Conservation (phyloP, 2,329 filamentous ascomycete genomes). For the Stylonectria norvegica region DNA sequence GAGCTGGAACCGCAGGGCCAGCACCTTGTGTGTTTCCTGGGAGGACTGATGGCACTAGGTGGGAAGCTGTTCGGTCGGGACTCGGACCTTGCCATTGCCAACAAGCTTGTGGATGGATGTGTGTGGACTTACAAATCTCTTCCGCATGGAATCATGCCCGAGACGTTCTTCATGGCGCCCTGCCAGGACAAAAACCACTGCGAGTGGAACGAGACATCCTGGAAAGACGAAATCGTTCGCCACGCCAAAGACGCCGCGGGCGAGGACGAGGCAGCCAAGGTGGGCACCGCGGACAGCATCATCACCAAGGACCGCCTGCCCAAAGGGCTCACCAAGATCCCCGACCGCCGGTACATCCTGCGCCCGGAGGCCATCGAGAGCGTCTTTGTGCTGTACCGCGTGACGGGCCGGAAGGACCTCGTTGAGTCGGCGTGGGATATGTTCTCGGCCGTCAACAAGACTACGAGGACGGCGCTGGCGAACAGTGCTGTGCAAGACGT, state of each 20-base stretch:
- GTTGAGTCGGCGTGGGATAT: conserved; percentile 53
- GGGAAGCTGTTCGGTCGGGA: conserved; percentile 41
- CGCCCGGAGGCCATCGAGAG: conserved; percentile 52
- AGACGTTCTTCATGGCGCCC: conserved; percentile 42
- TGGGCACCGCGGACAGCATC: conserved; percentile 19
- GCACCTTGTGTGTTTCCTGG: conserved; percentile 50
- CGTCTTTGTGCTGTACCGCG: conserved; percentile 52
- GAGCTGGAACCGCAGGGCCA: conserved; percentile 35
- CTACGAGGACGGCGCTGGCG: conserved; percentile 46
- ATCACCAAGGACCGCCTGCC: conserved; percentile 34
- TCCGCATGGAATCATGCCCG: conserved; percentile 51
- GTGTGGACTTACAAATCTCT: conserved; percentile 49
- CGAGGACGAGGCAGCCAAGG: conserved; percentile 3
- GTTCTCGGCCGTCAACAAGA: conserved; percentile 46
- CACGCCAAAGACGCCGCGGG: conserved; percentile 23
- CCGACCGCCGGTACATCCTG: conserved; percentile 50
- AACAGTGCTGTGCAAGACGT: conserved; percentile 48
- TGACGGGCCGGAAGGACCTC: conserved; percentile 45
- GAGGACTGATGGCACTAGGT: conserved; percentile 49
- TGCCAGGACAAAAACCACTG: conserved; percentile 36
- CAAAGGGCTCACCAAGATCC: conserved; percentile 61
- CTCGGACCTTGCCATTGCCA: conserved; percentile 42
- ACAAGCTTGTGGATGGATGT: conserved; percentile 48
- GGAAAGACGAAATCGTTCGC: conserved; percentile 33
- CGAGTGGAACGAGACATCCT: conserved; percentile 34